Evolutionary conservation across 2,329 filamentous ascomycete species (phyloP), one percentile per base, ranked within the genome.

Genomic region (Colletotrichum sp.): DNA sequence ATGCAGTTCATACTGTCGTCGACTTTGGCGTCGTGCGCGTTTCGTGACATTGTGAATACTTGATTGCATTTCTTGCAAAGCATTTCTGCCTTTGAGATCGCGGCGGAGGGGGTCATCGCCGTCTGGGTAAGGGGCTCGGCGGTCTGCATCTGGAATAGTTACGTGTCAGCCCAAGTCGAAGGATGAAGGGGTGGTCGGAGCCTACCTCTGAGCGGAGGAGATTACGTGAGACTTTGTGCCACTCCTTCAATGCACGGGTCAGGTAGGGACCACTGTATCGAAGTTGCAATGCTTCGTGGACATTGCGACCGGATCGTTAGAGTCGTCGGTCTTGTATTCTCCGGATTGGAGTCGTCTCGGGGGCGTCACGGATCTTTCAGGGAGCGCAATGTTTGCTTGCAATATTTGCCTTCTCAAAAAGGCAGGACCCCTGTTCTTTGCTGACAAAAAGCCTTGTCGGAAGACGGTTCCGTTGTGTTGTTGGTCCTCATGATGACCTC

Each of bases 21-120:
- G 8, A 10, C 39, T 44, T 10, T 1, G 0, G 39, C 16, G 4
- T 44, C 16, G 0, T 18, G 39, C 16, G 39, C 5, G 16, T 44
- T 44, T 44, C 0, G 16, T 1, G 1, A 44, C 0, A 6, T 0
- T n/a, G 39, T n/a, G 39, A 8, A 0, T 44, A 9, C 16, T 44
- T 18, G 36, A 1, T 36, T 36, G 34, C 34, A 36, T 36, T 36
- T 36, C 36, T 16, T 18, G 36, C 36, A 39, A 39, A 18, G 36
- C 36, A 39, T 0, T 8, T 39, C 36, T 0, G 1, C 36, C 36
- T 39, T 0, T 1, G 36, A n/a, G 8, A 9, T 44, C 39, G 0
- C 16, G 39, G 39, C 1, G 39, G 39, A 44, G 5, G 39, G 39
- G 16, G 15, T 10, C 39, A 44, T n/a, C 2, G 1, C 1, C 7